Evolutionary conservation across 805 yeast genomes (phyloP).

Genomic region (Nematodospora valgi): DNA sequence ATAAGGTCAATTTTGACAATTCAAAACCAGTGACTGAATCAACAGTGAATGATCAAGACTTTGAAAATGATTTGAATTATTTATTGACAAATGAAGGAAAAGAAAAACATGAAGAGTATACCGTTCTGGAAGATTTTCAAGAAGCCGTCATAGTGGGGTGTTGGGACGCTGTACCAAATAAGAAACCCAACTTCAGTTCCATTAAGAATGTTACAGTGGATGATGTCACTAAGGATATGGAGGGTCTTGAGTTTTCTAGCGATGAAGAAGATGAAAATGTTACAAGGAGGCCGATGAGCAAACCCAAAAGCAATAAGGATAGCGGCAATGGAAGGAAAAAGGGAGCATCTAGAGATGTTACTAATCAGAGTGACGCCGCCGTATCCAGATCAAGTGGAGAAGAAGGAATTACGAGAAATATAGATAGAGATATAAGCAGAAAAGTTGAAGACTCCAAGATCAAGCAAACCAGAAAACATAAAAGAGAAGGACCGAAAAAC

Average conservation of each 20-base stretch:
- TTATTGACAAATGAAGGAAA: slow-evolving; percentile 16
- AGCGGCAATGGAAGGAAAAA: slow-evolving; percentile 5
- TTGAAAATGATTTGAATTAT: slow-evolving; percentile 30
- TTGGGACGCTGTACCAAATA: not conserved
- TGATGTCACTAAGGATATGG: slow-evolving; percentile 27
- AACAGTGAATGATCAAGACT: slow-evolving; percentile 12
- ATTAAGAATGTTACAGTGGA: no score
- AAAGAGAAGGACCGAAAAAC: no score
- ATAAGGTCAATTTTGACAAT: no score
- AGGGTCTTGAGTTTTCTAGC: slow-evolving; percentile 22
- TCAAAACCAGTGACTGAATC: no score
- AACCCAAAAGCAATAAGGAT: not conserved
- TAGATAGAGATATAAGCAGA: no score
- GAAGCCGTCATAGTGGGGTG: not conserved
- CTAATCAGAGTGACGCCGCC: not conserved
- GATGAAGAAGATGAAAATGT: slow-evolving; percentile 20
- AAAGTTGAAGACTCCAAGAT: no score
- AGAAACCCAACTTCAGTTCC: no score
- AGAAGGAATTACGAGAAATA: no score
- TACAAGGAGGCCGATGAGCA: not conserved
- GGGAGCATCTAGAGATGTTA: not conserved
- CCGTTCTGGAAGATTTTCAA: not conserved
- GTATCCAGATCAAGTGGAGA: slow-evolving; percentile 4
- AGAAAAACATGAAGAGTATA: not conserved
- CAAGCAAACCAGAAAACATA: no score